Evolutionary conservation across 2,329 filamentous ascomycete genomes (phyloP).

Genomic region (Alternaria arbusti): DNA sequence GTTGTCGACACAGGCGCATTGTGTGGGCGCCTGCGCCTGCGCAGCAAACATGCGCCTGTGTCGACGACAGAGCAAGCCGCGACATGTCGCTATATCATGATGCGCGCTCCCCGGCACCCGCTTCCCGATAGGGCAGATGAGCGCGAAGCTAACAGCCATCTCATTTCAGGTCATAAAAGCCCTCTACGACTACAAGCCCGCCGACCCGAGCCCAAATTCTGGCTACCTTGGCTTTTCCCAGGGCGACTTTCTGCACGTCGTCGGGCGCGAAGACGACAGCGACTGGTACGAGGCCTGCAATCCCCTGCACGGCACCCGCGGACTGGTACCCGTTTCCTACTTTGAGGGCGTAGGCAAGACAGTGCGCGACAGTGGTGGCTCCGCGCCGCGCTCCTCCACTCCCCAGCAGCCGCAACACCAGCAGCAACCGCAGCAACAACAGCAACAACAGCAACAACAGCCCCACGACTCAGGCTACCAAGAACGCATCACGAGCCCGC

Average conservation of each 20-base stretch:
- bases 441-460: constrained; percentile 58
- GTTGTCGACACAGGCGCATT: background rate
- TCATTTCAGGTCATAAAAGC: constrained; percentile 86
- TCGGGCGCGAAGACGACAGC: constrained; percentile 89
- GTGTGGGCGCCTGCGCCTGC: background rate
- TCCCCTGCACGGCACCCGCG: constrained; percentile 84
- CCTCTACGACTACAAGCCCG: constrained; percentile 92
- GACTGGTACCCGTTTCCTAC: constrained; percentile 90
- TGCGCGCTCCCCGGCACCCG: constrained; percentile 15
- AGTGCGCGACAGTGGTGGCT: constrained; percentile 79
- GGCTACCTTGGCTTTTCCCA: constrained; percentile 83
- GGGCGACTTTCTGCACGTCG: constrained; percentile 98
- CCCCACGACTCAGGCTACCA: constrained; percentile 94
- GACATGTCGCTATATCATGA: constrained; percentile 2
- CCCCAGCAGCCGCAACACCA: constrained; percentile 52
- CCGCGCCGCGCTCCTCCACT: constrained; percentile 49
- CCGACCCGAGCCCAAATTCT: constrained; percentile 64
- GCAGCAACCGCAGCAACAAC: constrained; percentile 55
- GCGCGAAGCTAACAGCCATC: constrained; percentile 34
- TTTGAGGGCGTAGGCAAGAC: constrained; percentile 93
- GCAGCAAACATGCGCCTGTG: background rate
- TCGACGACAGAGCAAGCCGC: background rate
- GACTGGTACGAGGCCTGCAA: constrained; percentile 99
- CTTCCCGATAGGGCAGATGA: constrained; percentile 24
- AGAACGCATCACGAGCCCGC: constrained; percentile 55